phyloP scores from a whole-genome alignment of 345 rosid species.

The Garcia nutans region DNA sequence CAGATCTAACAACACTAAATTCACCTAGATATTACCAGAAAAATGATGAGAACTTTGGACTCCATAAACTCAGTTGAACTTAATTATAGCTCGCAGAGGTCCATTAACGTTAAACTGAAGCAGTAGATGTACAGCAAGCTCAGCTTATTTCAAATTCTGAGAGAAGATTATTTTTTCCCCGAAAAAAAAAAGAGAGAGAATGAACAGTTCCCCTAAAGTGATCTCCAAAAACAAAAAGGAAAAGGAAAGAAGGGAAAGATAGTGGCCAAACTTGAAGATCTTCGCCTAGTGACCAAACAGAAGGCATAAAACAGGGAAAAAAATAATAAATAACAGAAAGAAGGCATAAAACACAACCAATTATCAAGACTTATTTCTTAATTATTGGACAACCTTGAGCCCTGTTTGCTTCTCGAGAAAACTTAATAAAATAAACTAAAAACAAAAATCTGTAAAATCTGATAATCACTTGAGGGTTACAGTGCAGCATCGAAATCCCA shows the following conservation, averaged over 20 bases:
- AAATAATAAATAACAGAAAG: background rate
- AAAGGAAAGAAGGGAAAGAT: constrained; percentile 16
- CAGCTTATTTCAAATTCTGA: background rate
- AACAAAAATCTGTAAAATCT: background rate
- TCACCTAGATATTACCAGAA: constrained; percentile 13
- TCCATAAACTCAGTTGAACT: constrained; percentile 21
- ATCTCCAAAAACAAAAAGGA: background rate
- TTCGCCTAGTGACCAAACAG: background rate
- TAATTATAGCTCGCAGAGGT: constrained; percentile 1
- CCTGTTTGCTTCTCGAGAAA: background rate
- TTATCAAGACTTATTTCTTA: background rate
- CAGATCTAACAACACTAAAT: constrained; percentile 27
- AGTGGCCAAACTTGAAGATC: constrained; percentile 1
- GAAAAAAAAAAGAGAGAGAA: background rate
- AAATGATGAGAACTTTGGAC: constrained; percentile 12
- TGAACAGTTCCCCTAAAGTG: constrained; percentile 18
- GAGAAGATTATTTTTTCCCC: background rate
- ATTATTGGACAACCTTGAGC: constrained; percentile 3
- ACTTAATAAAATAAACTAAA: background rate
- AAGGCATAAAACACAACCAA: background rate
- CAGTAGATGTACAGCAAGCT: background rate
- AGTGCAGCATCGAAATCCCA: constrained; percentile 9
- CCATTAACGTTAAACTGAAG: background rate
- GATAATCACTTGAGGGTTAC: background rate
- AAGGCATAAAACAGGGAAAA: background rate